phyloP scores from a whole-genome alignment of 306 rosid genomes.

The Corylus americana region DNA sequence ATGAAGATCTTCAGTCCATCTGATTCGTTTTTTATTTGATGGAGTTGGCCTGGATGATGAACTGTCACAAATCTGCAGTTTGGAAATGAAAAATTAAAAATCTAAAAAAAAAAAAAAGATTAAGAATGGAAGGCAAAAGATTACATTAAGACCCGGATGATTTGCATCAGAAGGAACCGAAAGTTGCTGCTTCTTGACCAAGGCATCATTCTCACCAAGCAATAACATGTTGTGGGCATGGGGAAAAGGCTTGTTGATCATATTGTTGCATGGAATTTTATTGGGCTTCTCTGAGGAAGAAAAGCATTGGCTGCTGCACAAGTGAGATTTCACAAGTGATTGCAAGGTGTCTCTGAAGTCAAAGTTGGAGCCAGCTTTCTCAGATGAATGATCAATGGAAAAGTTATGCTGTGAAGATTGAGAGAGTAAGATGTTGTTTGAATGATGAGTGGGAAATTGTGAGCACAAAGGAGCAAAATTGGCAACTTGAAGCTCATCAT shows the following conservation, averaged over 20 bases:
- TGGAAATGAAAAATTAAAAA: not conserved
- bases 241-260: not conserved
- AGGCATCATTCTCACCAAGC: not conserved
- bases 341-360: not conserved
- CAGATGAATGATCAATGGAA: not conserved
- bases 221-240: no score
- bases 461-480: not conserved
- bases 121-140: not conserved
- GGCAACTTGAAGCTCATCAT: not conserved
- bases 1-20: constrained; percentile 46
- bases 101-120: not conserved
- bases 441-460: not conserved
- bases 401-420: not conserved
- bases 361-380: not conserved
- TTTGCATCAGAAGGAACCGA: not conserved
- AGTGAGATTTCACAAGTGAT: not conserved
- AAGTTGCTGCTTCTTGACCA: not conserved
- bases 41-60: constrained; percentile 22
- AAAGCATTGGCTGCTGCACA: not conserved
- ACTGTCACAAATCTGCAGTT: constrained; percentile 11
- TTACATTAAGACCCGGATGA: not conserved
- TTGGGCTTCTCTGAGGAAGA: not conserved
- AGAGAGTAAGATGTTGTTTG: not conserved
- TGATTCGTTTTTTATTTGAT: constrained; percentile 39
- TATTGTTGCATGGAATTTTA: not conserved